Evolutionary conservation across 371 early-diverging fungal species (phyloP).

Genomic region (Mortierella sp.): DNA sequence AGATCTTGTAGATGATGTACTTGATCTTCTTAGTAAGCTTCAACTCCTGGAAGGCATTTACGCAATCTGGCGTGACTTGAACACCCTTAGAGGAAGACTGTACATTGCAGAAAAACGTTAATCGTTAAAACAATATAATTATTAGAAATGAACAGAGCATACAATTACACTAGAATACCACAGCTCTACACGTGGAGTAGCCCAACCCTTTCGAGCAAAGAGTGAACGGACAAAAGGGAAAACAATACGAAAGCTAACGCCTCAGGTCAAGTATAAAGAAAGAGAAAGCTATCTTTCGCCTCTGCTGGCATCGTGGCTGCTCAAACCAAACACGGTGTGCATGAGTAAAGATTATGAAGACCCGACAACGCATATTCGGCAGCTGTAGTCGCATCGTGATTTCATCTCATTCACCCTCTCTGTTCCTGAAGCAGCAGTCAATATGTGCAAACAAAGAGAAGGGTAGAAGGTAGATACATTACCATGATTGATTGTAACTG

Average conservation of each 20-base stretch:
- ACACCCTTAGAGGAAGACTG: conserved; percentile 65
- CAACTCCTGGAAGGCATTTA: conserved; percentile 65
- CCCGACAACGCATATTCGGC: background rate
- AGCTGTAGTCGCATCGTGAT: background rate
- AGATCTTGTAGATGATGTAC: conserved; percentile 78
- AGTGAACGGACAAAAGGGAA: no score
- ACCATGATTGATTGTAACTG: conserved; percentile 23
- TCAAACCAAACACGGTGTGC: background rate
- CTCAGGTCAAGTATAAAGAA: no score
- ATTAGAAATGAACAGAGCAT: no score
- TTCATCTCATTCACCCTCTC: background rate
- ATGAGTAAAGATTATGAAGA: background rate
- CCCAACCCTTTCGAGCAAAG: no score
- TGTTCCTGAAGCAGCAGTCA: background rate
- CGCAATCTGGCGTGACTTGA: conserved; percentile 61
- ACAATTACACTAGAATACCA: no score
- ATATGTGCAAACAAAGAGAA: background rate
- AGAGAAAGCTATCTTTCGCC: background rate
- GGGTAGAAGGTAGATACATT: conserved; percentile 15
- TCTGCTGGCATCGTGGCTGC: background rate
- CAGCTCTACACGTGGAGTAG: no score
- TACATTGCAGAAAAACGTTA: background rate
- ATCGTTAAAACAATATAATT: no score
- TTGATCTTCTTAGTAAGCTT: conserved; percentile 71
- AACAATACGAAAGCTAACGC: no score